These are phyloP conservation scores for Acmispon strigosus DNA, from an alignment of 306 rosid species.

Conservation along the genomic window DNA sequence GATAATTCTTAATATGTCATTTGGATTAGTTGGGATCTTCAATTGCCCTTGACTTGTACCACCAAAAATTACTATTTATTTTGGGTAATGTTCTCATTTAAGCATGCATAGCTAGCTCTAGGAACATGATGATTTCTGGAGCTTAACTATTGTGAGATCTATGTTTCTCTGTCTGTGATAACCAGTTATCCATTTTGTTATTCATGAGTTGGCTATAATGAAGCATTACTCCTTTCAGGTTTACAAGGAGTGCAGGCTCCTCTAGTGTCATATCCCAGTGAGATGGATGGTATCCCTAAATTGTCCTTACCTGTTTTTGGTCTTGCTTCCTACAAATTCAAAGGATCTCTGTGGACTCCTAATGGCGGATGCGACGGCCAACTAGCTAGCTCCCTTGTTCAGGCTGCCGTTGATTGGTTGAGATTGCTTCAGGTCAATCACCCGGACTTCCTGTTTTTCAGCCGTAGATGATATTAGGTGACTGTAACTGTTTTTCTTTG, in stretches of 20 bases:
- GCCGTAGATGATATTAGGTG: slow-evolving; percentile 29
- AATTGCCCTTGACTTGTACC: neutral
- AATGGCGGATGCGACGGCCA: slow-evolving; percentile 44
- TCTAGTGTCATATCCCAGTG: slow-evolving; percentile 26
- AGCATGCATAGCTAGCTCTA: neutral
- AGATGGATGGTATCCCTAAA: slow-evolving; percentile 39
- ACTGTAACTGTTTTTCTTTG: slow-evolving; percentile 5
- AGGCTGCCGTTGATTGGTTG: slow-evolving; percentile 40
- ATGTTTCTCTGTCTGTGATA: neutral
- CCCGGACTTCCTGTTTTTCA: slow-evolving; percentile 65
- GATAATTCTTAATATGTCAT: too few relatives aligned
- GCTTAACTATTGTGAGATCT: neutral
- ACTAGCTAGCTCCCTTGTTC: slow-evolving; percentile 42
- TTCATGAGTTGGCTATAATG: neutral
- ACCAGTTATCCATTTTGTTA: neutral
- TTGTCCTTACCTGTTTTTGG: slow-evolving; percentile 54
- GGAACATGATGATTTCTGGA: neutral
- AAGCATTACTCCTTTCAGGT: slow-evolving; percentile 34
- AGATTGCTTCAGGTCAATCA: slow-evolving; percentile 44
- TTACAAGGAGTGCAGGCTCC: slow-evolving; percentile 33
- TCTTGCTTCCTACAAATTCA: slow-evolving; percentile 73
- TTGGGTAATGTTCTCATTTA: neutral
- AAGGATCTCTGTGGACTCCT: slow-evolving; percentile 59
- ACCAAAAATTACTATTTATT: neutral
- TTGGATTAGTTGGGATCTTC: neutral